A percentile compares a stretch with the other conserved stretches of the same genome.
Evolutionary conservation across 2,329 filamentous ascomycete species (phyloP).

Genomic region (Sodiomyces alkalinus): DNA sequence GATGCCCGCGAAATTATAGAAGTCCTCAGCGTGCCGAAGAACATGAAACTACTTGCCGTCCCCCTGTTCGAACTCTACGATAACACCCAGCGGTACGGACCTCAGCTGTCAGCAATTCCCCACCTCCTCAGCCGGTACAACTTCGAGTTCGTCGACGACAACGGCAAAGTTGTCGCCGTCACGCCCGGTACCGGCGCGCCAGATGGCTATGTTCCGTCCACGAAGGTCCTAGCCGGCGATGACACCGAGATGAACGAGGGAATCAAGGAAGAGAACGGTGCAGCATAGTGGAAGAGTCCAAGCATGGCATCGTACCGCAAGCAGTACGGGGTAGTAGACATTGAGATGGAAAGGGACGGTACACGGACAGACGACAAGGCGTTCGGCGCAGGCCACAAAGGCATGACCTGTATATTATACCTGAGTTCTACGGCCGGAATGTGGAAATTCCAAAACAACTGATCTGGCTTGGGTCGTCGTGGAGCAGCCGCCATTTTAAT

Average conservation of each 20-base stretch:
- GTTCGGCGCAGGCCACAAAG: slow-evolving; percentile 9
- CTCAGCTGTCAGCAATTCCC: slow-evolving; percentile 89
- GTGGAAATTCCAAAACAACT: too few species aligned
- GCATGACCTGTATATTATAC: too few species aligned
- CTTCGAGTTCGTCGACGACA: slow-evolving; percentile 93
- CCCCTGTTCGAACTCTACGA: slow-evolving; percentile 97
- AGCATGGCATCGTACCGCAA: too few species aligned
- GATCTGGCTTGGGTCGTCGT: too few species aligned
- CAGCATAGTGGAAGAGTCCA: too few species aligned
- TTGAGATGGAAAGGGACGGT: background rate
- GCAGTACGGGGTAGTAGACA: too few species aligned
- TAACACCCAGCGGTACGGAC: slow-evolving; percentile 87
- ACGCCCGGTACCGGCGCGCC: slow-evolving; percentile 57
- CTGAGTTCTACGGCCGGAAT: too few species aligned
- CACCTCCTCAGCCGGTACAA: slow-evolving; percentile 91
- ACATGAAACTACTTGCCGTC: slow-evolving; percentile 97
- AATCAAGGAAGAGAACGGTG: slow-evolving; percentile 28
- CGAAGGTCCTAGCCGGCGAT: slow-evolving; percentile 49
- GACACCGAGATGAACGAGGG: slow-evolving; percentile 44
- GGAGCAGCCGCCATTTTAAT: too few species aligned
- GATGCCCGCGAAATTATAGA: slow-evolving; percentile 34
- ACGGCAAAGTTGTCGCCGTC: slow-evolving; percentile 69
- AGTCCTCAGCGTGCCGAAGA: slow-evolving; percentile 92
- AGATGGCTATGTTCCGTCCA: slow-evolving; percentile 44
- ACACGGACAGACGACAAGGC: slow-evolving; percentile 5